Conservation (phyloP, 345 rosid species). For the Viola odorata region DNA sequence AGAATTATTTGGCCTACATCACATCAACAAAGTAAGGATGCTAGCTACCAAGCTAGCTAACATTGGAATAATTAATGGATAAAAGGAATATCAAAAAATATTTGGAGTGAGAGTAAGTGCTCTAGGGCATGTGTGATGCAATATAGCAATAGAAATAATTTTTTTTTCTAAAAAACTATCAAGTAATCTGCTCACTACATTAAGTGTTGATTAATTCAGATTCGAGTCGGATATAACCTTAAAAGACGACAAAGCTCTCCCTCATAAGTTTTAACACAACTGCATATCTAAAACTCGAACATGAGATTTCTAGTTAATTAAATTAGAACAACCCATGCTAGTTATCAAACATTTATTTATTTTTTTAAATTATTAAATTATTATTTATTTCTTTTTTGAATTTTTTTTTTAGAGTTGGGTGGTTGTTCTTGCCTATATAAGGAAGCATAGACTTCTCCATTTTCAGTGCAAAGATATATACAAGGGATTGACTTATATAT, state of each 20-base stretch:
- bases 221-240: too few species aligned
- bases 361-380: too few species aligned
- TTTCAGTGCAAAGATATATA: background rate
- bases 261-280: too few species aligned
- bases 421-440: too few species aligned
- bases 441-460: too few species aligned
- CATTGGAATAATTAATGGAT: background rate
- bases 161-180: background rate
- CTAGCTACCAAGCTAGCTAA: background rate
- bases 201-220: constrained; percentile 3
- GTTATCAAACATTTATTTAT: too few species aligned
- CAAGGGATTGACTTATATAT: background rate
- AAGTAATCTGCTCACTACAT: background rate
- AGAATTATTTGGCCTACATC: background rate
- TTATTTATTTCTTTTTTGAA: too few species aligned
- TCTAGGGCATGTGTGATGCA: background rate
- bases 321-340: too few species aligned
- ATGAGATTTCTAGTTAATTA: too few species aligned
- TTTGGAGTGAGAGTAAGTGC: constrained; percentile 1
- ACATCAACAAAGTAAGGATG: background rate
- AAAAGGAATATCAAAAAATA: background rate
- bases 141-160: constrained; percentile 36
- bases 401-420: too few species aligned
- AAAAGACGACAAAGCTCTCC: too few species aligned
- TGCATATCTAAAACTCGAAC: too few species aligned